phyloP scores from a whole-genome alignment of 257 asterid species.

The Cinchona pubescens region DNA sequence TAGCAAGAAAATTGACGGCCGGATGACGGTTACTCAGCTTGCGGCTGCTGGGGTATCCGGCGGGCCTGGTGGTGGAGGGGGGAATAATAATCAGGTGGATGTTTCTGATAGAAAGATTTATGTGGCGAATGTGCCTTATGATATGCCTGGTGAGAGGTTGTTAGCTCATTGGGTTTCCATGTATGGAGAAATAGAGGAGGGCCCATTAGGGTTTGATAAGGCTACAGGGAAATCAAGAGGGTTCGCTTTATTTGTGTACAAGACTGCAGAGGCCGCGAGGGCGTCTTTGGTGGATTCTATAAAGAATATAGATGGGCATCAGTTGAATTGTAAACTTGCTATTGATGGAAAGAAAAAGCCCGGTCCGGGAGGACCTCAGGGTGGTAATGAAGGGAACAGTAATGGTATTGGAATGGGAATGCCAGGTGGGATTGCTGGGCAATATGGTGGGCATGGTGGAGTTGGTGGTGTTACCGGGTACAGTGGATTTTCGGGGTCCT shows the following conservation, averaged over 20 bases:
- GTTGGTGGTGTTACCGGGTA: slow-evolving; percentile 35
- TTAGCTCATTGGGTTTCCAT: slow-evolving; percentile 60
- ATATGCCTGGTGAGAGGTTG: slow-evolving; percentile 68
- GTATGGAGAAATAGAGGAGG: slow-evolving; percentile 93
- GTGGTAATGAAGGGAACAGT: slow-evolving; percentile 40
- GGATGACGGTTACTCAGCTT: slow-evolving; percentile 80
- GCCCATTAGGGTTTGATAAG: slow-evolving; percentile 84
- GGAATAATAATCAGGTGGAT: slow-evolving; percentile 45
- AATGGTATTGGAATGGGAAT: slow-evolving; percentile 42
- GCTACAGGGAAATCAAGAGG: slow-evolving; percentile 84
- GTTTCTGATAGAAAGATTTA: slow-evolving; percentile 73
- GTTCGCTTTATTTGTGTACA: slow-evolving; percentile 76
- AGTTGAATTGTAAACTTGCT: slow-evolving; percentile 70
- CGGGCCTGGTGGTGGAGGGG: slow-evolving; percentile 45
- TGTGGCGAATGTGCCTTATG: slow-evolving; percentile 74
- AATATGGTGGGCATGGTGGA: slow-evolving; percentile 50
- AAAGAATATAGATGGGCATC: slow-evolving; percentile 75
- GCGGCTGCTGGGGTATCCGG: slow-evolving; percentile 72
- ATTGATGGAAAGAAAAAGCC: slow-evolving; percentile 70
- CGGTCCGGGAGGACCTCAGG: slow-evolving; percentile 42
- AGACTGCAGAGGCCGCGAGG: slow-evolving; percentile 67
- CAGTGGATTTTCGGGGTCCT: slow-evolving; percentile 47
- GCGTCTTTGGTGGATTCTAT: slow-evolving; percentile 62
- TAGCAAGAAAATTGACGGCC: slow-evolving; percentile 73
- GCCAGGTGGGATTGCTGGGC: slow-evolving; percentile 35